Base-by-base conservation (phyloP, 2,329 filamentous ascomycete genomes). In the Trichoderma lentiforme region DNA sequence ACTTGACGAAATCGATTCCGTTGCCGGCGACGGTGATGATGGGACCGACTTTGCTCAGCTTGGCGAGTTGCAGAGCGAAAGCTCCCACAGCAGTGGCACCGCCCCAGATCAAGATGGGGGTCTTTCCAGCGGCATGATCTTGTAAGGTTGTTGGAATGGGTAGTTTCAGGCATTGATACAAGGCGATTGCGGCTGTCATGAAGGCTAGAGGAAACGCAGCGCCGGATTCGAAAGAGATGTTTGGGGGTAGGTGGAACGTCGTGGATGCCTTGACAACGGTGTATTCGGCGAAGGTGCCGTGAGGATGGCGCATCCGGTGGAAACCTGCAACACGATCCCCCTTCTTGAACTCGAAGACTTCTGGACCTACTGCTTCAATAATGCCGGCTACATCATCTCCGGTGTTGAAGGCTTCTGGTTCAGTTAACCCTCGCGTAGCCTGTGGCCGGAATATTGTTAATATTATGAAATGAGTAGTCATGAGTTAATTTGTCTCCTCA, bases 221-320 rank as follows among this genome's bases (percentile, higher is more conserved):
- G 1, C 85, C 88, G 76, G 88, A 58, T n/a, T 67, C 64, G 65
- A 88, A 89, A 12, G 81, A 83, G 4, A 82, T 82, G 24, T 81
- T 79, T 36, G 81, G 73, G 0, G 87, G 85, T 26, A 89, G 80
- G 73, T 85, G 85, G 76, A 89, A 89, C 0, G 88, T 90, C 0
- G 87, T 87, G 74, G 86, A 82, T 32, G 83, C 82, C 81, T 81
- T 84, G 2, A 85, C 84, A 14, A 90, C 78, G 4, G 87, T 85
- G 75, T 90, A 91, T 75, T 90, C 88, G 18, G 88, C 89, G 74
- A 85, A 91, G 30, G 82, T 85, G 6, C 89, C 89, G 47, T 83
- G 79, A 0, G 84, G 83, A 2, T 79, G 80, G 69, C 80, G 74
- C 83, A 90, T 89, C 74, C 86, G 80, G 71, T 86, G 84, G 64